Conservation (phyloP, 345 rosid species). For the Populus ilicifolia region DNA sequence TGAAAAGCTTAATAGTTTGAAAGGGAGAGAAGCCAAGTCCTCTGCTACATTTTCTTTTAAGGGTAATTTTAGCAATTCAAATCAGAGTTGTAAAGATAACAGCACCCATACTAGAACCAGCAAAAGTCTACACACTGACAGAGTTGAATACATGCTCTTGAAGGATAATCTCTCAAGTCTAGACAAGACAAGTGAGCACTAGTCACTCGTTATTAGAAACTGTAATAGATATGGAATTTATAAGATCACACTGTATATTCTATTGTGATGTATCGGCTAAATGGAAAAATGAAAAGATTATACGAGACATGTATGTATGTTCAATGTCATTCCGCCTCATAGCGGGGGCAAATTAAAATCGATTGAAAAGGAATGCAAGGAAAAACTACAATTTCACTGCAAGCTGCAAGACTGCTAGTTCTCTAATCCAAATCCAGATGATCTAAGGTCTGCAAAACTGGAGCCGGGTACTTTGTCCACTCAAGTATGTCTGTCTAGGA, state of each 20-base stretch:
- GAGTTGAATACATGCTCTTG: no score
- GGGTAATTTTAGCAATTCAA: no score
- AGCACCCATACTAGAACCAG: no score
- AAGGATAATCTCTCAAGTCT: no score
- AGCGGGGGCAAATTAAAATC: not conserved
- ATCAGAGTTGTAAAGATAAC: no score
- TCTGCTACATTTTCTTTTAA: no score
- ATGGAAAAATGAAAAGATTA: not conserved
- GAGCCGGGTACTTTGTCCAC: not conserved
- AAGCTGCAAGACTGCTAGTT: not conserved
- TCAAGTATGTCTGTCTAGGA: constrained; percentile 72
- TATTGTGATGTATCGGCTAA: not conserved
- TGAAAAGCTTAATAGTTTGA: no score
- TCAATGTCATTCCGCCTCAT: not conserved
- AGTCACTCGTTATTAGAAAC: no score
- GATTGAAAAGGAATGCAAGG: not conserved
- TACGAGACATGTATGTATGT: not conserved
- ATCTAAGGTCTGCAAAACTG: not conserved
- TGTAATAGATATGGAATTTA: no score
- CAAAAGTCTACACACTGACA: no score
- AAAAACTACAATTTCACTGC: not conserved
- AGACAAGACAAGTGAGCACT: no score
- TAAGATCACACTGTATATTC: not conserved
- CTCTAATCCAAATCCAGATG: not conserved
- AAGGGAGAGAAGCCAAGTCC: no score